phyloP scores from a whole-genome alignment of 495 filamentous ascomycete genomes.

The Annulohypoxylon nitens region DNA sequence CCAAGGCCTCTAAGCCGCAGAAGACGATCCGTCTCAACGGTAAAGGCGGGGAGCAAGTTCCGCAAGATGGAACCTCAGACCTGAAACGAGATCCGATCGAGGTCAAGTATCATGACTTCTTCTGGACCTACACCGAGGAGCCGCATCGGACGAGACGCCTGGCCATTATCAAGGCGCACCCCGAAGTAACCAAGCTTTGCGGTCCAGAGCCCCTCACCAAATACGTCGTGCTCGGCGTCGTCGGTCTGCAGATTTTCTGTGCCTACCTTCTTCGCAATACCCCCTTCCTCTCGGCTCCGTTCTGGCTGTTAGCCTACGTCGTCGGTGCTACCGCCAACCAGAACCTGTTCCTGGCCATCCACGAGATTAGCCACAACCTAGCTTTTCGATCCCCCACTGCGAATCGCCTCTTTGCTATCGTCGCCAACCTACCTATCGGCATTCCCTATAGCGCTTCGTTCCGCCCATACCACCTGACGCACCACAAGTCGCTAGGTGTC shows the following conservation, averaged over 20 bases:
- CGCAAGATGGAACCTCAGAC: conserved; percentile 32
- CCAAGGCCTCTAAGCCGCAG: conserved; percentile 35
- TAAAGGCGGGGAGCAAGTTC: conserved; percentile 38
- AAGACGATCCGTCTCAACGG: conserved; percentile 48
- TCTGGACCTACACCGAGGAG: conserved; percentile 99
- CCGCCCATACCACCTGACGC: conserved; percentile 97
- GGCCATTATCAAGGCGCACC: conserved; percentile 98
- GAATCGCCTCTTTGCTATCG: conserved; percentile 88
- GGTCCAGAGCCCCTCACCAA: conserved; percentile 96
- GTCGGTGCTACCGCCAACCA: conserved; percentile 97
- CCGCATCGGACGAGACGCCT: conserved; percentile 90
- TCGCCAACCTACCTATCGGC: conserved; percentile 96
- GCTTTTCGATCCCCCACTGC: conserved; percentile 87
- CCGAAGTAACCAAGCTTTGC: conserved; percentile 98
- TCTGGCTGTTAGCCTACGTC: conserved; percentile 89
- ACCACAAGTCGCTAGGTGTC: conserved; percentile 98
- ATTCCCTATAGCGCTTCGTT: conserved; percentile 97
- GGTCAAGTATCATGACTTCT: conserved; percentile 65
- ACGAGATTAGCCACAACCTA: conserved; percentile 98
- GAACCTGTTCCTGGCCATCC: conserved; percentile 98
- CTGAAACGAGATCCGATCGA: conserved; percentile 54
- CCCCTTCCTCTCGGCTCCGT: conserved; percentile 82
- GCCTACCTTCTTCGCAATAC: conserved; percentile 84
- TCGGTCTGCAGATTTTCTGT: conserved; percentile 82
- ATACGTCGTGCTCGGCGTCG: conserved; percentile 88